Percentiles rank a stretch among this genome's conserved stretches.
phyloP scores from a whole-genome alignment of 331 rosid genomes.

The Arachis monticola region DNA sequence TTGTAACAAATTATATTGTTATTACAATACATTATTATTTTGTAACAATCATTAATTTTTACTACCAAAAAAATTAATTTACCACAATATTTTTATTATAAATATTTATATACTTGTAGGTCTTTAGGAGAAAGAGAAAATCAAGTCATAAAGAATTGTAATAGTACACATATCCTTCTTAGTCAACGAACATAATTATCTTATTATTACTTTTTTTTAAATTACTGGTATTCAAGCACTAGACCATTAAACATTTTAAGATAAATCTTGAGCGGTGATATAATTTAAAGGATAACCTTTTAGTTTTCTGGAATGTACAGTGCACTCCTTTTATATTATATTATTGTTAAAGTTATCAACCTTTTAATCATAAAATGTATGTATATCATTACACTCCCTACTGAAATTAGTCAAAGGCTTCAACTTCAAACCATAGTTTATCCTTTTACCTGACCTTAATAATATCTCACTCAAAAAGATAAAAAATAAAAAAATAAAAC shows the following conservation, averaged over 20 bases:
- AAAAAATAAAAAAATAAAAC: conserved; percentile 17
- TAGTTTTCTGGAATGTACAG: not conserved
- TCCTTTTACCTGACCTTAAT: conserved; percentile 52
- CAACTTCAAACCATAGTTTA: conserved; percentile 39
- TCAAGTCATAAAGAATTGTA: too few relatives aligned
- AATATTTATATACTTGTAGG: too few relatives aligned
- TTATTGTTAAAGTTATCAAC: not conserved
- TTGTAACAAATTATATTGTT: too few relatives aligned
- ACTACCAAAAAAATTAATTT: too few relatives aligned
- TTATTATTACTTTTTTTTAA: too few relatives aligned
- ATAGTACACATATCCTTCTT: too few relatives aligned
- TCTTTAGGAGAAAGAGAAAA: too few relatives aligned
- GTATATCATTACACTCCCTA: conserved; percentile 2
- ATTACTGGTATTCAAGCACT: not conserved
- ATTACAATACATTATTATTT: too few relatives aligned
- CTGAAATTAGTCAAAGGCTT: conserved; percentile 42
- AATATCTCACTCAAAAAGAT: conserved; percentile 43
- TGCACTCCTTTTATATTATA: not conserved
- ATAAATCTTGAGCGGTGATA: not conserved
- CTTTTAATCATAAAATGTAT: not conserved
- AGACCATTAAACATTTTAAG: not conserved
- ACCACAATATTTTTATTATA: too few relatives aligned
- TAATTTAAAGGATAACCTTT: not conserved
- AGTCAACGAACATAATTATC: too few relatives aligned
- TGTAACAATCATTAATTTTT: too few relatives aligned